phyloP scores from a whole-genome alignment of 2,329 filamentous ascomycete species.

The Neocatenulostroma microsporum region DNA sequence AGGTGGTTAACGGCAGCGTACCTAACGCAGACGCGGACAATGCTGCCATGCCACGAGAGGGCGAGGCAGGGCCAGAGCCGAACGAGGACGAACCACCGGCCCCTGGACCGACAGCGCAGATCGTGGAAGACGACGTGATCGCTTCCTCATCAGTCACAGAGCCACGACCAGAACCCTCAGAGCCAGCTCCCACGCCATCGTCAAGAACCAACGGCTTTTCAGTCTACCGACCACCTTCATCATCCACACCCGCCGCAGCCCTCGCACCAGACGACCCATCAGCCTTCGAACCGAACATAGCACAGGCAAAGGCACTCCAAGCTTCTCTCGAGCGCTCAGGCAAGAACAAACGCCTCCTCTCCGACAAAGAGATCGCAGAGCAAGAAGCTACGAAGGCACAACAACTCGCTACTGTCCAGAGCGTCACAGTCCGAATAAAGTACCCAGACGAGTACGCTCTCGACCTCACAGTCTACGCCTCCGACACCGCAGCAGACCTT shows the following conservation, averaged over 20 bases:
- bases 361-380: constrained; percentile 71
- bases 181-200: constrained; percentile 14
- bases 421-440: constrained; percentile 68
- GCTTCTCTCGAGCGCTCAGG: constrained; percentile 53
- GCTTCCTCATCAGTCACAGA: constrained; percentile 23
- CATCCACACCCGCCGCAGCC: constrained; percentile 68
- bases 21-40: constrained; percentile 20
- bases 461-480: constrained; percentile 60
- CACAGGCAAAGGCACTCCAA: constrained; percentile 69
- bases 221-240: constrained; percentile 69
- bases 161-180: constrained; percentile 8
- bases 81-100: constrained; percentile 19
- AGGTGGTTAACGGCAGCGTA: constrained; percentile 12
- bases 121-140: constrained; percentile 21
- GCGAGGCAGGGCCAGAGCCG: constrained; percentile 19
- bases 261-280: constrained; percentile 56
- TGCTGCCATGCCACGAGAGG: constrained; percentile 15
- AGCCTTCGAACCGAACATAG: constrained; percentile 70
- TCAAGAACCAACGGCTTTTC: constrained; percentile 24
- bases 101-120: constrained; percentile 15
- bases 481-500: constrained; percentile 62
- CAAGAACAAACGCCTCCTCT: constrained; percentile 69
- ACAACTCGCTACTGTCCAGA: constrained; percentile 57
- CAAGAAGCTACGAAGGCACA: constrained; percentile 59
- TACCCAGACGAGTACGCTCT: constrained; percentile 81